These are phyloP conservation scores for Albugo candida DNA, from an alignment of 352 stramenopile genomes.

Conservation along the genomic window DNA sequence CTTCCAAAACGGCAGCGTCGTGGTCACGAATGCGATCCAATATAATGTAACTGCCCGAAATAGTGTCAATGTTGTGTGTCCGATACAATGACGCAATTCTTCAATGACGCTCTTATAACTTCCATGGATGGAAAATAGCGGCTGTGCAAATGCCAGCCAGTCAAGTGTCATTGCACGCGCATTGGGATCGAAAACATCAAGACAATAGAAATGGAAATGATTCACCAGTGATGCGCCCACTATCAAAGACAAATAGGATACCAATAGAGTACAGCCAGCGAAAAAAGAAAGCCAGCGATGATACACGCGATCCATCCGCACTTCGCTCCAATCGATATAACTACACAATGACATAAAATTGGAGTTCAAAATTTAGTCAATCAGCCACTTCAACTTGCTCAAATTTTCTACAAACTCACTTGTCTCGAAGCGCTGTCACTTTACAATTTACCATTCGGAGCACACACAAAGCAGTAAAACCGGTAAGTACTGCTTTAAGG, in stretches of 20 bases:
- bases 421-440: conserved; percentile 36
- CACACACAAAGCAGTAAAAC: conserved; percentile 12
- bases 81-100: no score
- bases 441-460: conserved; percentile 29
- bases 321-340: conserved; percentile 48
- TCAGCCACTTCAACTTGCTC: background rate
- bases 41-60: no score
- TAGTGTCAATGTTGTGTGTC: conserved; percentile 3
- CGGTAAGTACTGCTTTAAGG: conserved; percentile 18
- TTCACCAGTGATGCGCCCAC: conserved; percentile 40
- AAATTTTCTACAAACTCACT: conserved; percentile 18
- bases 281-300: conserved; percentile 17
- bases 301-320: conserved; percentile 29
- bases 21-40: no score
- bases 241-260: conserved; percentile 29
- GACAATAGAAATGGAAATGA: conserved; percentile 30
- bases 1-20: no score
- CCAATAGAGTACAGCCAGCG: conserved; percentile 18
- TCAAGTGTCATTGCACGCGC: no score
- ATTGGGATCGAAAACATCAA: conserved; percentile 9
- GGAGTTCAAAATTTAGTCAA: background rate
- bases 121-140: no score
- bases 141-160: no score
- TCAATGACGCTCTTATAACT: no score
- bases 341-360: conserved; percentile 9